Percentiles rank a stretch among this genome's conserved stretches.
Evolutionary conservation across 176 grass and related monocot genomes (phyloP).

Genomic region (Musa acuminata): DNA sequence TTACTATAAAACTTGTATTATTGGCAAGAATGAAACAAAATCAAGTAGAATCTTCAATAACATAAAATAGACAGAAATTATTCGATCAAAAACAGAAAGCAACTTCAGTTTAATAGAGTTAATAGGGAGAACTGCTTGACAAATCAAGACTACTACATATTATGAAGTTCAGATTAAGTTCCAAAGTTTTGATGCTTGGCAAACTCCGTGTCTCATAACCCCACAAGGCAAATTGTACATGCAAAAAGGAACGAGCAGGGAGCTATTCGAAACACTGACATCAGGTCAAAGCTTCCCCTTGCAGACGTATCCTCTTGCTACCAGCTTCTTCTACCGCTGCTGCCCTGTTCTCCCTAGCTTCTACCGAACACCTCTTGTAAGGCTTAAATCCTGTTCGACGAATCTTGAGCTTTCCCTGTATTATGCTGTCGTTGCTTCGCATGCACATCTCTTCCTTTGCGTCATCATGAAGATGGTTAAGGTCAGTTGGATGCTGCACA

Average conservation of each 20-base stretch:
- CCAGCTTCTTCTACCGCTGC: constrained; percentile 39
- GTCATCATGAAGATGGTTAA: neutral
- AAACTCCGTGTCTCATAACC: neutral
- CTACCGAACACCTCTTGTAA: constrained; percentile 88
- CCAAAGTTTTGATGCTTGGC: neutral
- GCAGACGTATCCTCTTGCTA: constrained; percentile 81
- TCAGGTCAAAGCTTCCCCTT: constrained; percentile 51
- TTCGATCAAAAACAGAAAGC: too few species aligned
- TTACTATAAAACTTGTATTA: too few species aligned
- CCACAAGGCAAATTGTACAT: neutral
- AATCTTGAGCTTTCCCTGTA: constrained; percentile 49
- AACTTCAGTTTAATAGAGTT: neutral
- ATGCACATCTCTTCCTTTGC: neutral
- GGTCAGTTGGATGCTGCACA: constrained; percentile 3
- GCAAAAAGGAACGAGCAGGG: neutral
- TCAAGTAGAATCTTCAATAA: too few species aligned
- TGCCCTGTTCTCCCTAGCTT: constrained; percentile 67
- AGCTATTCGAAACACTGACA: neutral
- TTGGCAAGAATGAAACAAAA: too few species aligned
- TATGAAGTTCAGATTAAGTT: neutral
- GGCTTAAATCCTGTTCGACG: constrained; percentile 82
- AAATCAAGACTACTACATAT: neutral
- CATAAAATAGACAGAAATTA: too few species aligned
- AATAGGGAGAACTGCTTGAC: neutral
- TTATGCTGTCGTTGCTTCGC: constrained; percentile 1